These are phyloP conservation scores for Dictyophora rubrovolvata DNA, from an alignment of 768 basidiomycete species.

Conservation along the genomic window DNA sequence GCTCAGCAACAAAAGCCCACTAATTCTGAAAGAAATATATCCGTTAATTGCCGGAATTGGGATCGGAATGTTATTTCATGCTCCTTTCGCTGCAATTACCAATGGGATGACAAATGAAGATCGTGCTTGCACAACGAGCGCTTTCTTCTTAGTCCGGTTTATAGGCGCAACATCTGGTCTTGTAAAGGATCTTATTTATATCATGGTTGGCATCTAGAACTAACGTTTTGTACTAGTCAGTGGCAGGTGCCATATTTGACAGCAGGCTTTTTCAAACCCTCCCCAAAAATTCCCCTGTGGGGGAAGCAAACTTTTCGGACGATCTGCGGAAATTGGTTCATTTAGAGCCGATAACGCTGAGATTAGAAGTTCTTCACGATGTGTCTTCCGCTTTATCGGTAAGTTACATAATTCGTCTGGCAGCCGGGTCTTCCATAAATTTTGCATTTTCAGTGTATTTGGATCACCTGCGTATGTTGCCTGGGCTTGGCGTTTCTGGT, in stretches of 20 bases:
- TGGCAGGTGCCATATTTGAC: conserved; percentile 68
- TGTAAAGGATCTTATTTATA: conserved; percentile 31
- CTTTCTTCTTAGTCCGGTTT: conserved; percentile 81
- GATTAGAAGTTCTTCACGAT: conserved; percentile 37
- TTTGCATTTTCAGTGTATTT: conserved; percentile 41
- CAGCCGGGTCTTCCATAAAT: conserved; percentile 5
- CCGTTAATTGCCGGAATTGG: conserved; percentile 69
- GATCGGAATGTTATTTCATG: conserved; percentile 76
- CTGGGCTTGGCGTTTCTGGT: conserved; percentile 58
- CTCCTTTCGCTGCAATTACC: conserved; percentile 74
- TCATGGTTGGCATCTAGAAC: conserved; percentile 14
- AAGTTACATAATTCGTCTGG: conserved; percentile 6
- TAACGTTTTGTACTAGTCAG: conserved; percentile 36
- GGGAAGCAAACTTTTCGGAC: conserved; percentile 36
- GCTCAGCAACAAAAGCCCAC: conserved; percentile 43
- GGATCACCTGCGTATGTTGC: conserved; percentile 64
- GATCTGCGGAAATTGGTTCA: conserved; percentile 40
- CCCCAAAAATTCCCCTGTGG: conserved; percentile 36
- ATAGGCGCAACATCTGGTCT: conserved; percentile 77
- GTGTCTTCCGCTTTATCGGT: conserved; percentile 60
- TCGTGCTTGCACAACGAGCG: conserved; percentile 70
- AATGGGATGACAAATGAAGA: conserved; percentile 54
- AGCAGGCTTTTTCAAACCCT: conserved; percentile 37
- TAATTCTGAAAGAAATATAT: conserved; percentile 38
- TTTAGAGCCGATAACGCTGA: conserved; percentile 33